Base-by-base conservation (phyloP, 345 rosid species). In the Chamaenerion angustifolium region DNA sequence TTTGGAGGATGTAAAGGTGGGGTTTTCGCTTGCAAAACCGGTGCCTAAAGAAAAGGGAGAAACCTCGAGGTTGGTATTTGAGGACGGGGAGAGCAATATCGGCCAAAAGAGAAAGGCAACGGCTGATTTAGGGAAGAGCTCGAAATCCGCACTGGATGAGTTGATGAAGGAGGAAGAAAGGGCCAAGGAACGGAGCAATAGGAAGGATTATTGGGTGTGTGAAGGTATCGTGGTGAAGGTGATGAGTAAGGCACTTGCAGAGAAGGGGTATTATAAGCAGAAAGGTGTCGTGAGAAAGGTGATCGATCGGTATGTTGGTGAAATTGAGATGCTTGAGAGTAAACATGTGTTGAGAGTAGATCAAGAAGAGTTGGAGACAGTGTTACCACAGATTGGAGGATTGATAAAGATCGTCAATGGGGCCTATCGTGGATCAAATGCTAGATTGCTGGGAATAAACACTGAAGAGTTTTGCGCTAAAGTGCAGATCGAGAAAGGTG, bases 281-380 rank as follows among this genome's bases (percentile, higher is more conserved):
- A 92, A 92, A 42, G 96, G 95, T 9, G 71, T 80, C 4, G 83
- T 92, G 61, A 84, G 64, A 64, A 80, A 74, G 69, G 98, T 87
- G 53, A 78, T 84, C 31, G 98, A 92, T 44, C 76, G 66, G 54
- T 92, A 87, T 46, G 89, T 80, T 4, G 96, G 95, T 14, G 96
- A 92, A 67, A 72, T 83, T 13, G 89, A 84, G 66, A 86, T 87
- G 83, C 66, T 83, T 15, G 87, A 83, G 52, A 79, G 62, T 52
- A 92, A 86, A 69, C 95, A 92, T 41, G 68, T 69, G 17, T 54
- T 92, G 66, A 70, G 93, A 59, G 89, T 92, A 50, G 98, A 92
- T 69, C 98, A 87, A 58, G 89, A 78, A 59, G 98, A 92, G 80
- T 84, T 92, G 11, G 95, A 92, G 77, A 92, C 95, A 0, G 98